Percentiles rank a stretch among this genome's conserved stretches.
Conservation (phyloP, 2,329 filamentous ascomycete genomes). For the Aquanectria penicillioides region DNA sequence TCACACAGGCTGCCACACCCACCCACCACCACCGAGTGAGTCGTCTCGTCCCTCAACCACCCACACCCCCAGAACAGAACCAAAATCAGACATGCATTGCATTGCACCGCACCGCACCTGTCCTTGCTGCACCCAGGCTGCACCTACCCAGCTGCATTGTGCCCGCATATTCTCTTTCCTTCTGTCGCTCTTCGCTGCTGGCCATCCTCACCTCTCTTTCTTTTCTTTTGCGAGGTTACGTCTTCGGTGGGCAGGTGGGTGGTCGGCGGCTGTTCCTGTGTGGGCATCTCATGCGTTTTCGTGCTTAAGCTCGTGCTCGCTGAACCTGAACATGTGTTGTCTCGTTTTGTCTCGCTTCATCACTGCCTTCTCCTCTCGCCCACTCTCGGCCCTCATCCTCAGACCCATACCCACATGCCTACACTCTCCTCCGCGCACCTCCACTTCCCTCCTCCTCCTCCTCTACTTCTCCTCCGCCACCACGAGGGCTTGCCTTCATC, state of each 20-base stretch:
- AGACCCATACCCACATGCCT: no score
- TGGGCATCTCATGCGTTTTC: neutral
- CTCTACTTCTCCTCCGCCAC: no score
- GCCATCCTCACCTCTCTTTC: slow-evolving; percentile 1
- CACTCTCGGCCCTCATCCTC: neutral
- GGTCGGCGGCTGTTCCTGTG: slow-evolving; percentile 3
- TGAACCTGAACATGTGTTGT: neutral
- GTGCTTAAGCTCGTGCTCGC: slow-evolving; percentile 1
- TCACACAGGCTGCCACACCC: slow-evolving; percentile 9
- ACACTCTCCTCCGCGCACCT: no score
- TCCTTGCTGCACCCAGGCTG: slow-evolving; percentile 10
- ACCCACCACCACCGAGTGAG: slow-evolving; percentile 4
- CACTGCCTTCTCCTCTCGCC: neutral
- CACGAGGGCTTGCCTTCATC: no score
- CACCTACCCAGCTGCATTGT: slow-evolving; percentile 15
- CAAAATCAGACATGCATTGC: slow-evolving; percentile 25
- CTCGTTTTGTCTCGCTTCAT: neutral
- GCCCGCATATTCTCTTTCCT: slow-evolving; percentile 14
- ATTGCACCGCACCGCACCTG: slow-evolving; percentile 19
- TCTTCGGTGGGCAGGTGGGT: neutral
- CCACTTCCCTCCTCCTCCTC: no score
- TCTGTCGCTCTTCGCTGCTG: slow-evolving; percentile 20
- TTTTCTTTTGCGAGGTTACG: neutral
- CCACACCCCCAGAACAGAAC: neutral
- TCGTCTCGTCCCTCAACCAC: slow-evolving; percentile 8